Evolutionary conservation across 2,329 filamentous ascomycete genomes (phyloP), one percentile per base, ranked within the genome.

Genomic region (Sclerotinia nivalis): DNA sequence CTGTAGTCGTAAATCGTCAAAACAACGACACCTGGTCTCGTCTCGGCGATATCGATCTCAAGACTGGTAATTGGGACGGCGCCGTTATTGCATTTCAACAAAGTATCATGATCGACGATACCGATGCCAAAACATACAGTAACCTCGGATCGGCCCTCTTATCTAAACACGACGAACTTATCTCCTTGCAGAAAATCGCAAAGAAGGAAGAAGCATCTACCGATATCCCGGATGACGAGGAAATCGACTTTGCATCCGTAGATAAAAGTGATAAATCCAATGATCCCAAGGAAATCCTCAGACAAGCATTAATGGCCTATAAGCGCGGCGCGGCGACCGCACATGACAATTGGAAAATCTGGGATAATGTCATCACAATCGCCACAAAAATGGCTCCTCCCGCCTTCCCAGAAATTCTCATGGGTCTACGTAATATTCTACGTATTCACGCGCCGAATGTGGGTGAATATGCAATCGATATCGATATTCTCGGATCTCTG

Each of bases 301-400:
- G 86, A 0, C 93, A 97, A 77, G 89, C 96, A 0, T 86, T 99
- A 0, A 84, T 87, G 8, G 95, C 96, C 0, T 93, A 97, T 80
- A 96, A 97, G 78, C 91, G 92, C 73, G 96, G 94, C 13, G 93
- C 94, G 0, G 86, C 87, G 6, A 87, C 97, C 34, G 93, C 96
- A 65, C 87, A 93, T 79, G 90, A 93, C 75, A 95, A 95, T 81
- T 92, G 91, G 86, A 89, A 93, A 75, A 97, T 99, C 79, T 98
- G 95, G 95, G 93, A 97, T 78, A 99, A 99, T 76, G 91, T 98
- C 22, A 87, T 99, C 70, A 96, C 93, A 0, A 89, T 98, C 31
- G 91, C 92, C 0, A 88, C 92, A 0, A 91, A 93, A 1, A 86
- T 96, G 40, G 85, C 85, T 0, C 94, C 95, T 2, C 90, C 92